Evolutionary conservation across 768 basidiomycete genomes (phyloP).

Genomic region (Collybia nuda): DNA sequence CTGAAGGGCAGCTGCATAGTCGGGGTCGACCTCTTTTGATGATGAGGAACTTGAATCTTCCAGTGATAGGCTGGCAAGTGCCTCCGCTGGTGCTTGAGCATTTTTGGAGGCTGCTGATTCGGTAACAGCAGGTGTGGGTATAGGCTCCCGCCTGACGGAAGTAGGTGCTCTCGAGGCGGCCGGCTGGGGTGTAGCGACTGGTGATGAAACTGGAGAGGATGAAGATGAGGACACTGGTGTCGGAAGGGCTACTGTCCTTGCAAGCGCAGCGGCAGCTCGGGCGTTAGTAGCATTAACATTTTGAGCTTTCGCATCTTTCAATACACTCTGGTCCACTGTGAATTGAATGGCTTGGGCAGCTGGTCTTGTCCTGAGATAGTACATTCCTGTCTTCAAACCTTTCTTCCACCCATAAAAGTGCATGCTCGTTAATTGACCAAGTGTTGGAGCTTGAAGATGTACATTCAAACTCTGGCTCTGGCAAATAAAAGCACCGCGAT

Average conservation of each 20-base stretch:
- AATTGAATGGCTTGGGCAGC: slow-evolving; percentile 97
- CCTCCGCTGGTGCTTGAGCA: slow-evolving; percentile 15
- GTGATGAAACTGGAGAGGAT: slow-evolving; percentile 18
- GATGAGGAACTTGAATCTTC: slow-evolving; percentile 49
- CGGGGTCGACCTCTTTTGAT: slow-evolving; percentile 63
- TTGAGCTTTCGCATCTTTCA: slow-evolving; percentile 64
- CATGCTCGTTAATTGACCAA: slow-evolving; percentile 93
- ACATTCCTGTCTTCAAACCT: slow-evolving; percentile 98
- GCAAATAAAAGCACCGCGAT: slow-evolving; percentile 97
- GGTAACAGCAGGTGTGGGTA: slow-evolving; percentile 14
- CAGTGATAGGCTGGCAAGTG: slow-evolving; percentile 29
- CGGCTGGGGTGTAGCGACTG: slow-evolving; percentile 8
- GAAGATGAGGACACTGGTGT: slow-evolving; percentile 17
- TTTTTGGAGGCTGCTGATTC: slow-evolving; percentile 26
- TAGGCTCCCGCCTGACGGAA: slow-evolving; percentile 24
- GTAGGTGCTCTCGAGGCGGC: slow-evolving; percentile 11
- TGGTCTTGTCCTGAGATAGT: slow-evolving; percentile 93
- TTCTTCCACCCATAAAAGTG: slow-evolving; percentile 99
- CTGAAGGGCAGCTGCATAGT: slow-evolving; percentile 77
- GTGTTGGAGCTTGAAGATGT: slow-evolving; percentile 85
- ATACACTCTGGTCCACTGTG: slow-evolving; percentile 83
- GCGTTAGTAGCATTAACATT: slow-evolving; percentile 25
- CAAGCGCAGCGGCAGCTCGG: slow-evolving; percentile 16
- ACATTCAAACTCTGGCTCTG: slow-evolving; percentile 95
- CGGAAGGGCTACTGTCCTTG: not conserved